These are phyloP conservation scores for Luffa aegyptiaca DNA, from an alignment of 306 rosid species.

Conservation along the genomic window DNA sequence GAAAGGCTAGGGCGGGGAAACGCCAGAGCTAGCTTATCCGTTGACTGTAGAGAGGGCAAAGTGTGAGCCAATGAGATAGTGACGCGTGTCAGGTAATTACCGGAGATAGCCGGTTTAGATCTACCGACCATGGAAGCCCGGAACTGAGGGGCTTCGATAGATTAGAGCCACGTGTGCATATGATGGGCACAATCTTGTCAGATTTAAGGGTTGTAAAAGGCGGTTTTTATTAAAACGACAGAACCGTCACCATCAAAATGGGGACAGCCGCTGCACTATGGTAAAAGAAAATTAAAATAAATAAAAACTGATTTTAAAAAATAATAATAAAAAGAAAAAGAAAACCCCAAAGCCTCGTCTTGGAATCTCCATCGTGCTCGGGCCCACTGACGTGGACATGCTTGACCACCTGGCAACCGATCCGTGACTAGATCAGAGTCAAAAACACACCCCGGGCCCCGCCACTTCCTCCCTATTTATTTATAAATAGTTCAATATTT, in stretches of 20 bases:
- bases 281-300: not conserved
- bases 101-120: not conserved
- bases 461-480: not conserved
- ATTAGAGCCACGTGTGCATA: not conserved
- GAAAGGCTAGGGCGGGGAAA: not conserved
- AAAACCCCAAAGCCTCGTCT: slow-evolving; percentile 6
- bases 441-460: not conserved
- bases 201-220: not conserved
- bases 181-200: not conserved
- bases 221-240: not conserved
- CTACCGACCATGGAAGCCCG: not conserved
- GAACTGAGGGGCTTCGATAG: not conserved
- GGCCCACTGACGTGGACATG: slow-evolving; percentile 9
- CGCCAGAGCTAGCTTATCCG: not conserved
- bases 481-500: no score
- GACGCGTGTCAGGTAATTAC: not conserved
- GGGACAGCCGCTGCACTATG: not conserved
- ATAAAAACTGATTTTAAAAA: not conserved
- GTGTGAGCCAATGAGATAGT: not conserved
- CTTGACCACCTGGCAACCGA: slow-evolving; percentile 7
- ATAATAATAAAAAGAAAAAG: not conserved
- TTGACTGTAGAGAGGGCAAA: not conserved
- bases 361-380: slow-evolving; percentile 4
- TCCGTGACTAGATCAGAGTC: not conserved
- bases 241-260: not conserved